phyloP scores from a whole-genome alignment of 2,329 filamentous ascomycete genomes.

The Colletotrichum trifolii region DNA sequence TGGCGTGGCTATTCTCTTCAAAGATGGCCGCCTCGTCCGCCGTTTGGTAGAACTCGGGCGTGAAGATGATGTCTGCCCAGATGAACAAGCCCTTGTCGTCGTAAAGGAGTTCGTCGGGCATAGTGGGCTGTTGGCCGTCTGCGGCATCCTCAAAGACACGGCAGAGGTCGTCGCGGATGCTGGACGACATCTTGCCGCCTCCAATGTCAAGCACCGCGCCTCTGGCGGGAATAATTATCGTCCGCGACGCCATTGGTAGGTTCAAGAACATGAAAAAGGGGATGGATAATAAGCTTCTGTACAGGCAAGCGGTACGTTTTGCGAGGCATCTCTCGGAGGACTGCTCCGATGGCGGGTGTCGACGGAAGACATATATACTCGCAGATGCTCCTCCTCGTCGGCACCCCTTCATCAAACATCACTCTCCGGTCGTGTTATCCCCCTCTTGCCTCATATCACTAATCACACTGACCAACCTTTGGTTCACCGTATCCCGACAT shows the following conservation, averaged over 20 bases:
- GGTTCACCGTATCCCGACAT: too few species aligned
- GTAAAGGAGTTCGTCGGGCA: constrained; percentile 55
- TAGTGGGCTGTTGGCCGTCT: constrained; percentile 41
- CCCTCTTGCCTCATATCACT: too few species aligned
- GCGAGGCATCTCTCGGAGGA: too few species aligned
- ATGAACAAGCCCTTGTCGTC: constrained; percentile 51
- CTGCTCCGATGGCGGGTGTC: too few species aligned
- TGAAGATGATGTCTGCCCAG: constrained; percentile 55
- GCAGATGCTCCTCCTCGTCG: too few species aligned
- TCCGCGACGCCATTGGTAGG: not conserved
- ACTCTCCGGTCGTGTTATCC: too few species aligned
- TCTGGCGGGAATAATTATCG: constrained; percentile 39
- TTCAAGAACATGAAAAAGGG: not conserved
- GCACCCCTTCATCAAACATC: too few species aligned
- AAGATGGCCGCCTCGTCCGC: constrained; percentile 53
- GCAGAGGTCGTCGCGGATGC: constrained; percentile 43
- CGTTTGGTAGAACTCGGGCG: constrained; percentile 53
- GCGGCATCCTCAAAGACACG: constrained; percentile 3
- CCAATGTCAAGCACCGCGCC: constrained; percentile 53
- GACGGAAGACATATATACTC: too few species aligned
- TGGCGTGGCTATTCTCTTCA: constrained; percentile 47
- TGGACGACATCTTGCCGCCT: constrained; percentile 46
- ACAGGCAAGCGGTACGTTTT: too few species aligned
- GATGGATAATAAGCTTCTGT: too few species aligned
- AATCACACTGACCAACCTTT: too few species aligned